phyloP scores from a whole-genome alignment of 495 filamentous ascomycete genomes.

The Venustampulla echinocandica region DNA sequence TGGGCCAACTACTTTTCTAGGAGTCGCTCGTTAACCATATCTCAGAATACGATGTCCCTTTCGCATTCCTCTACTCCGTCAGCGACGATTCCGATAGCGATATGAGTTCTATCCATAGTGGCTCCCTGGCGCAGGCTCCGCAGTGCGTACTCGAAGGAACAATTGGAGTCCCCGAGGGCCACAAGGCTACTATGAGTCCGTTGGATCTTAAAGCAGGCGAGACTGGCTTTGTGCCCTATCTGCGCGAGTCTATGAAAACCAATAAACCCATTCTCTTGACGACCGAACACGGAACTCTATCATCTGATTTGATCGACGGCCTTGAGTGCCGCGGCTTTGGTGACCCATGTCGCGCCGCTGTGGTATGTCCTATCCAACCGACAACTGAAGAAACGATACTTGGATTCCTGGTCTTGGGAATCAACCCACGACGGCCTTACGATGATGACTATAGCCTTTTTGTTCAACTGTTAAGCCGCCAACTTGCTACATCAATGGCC shows the following conservation, averaged over 20 bases:
- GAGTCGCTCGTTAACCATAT: neutral
- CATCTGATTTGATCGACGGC: conserved; percentile 44
- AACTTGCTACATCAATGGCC: conserved; percentile 61
- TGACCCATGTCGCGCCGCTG: conserved; percentile 53
- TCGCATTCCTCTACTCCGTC: conserved; percentile 56
- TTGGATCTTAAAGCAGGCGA: conserved; percentile 52
- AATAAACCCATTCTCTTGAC: conserved; percentile 50
- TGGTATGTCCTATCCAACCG: conserved; percentile 62
- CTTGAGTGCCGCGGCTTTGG: conserved; percentile 56
- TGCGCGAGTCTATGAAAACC: conserved; percentile 57
- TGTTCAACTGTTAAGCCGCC: conserved; percentile 57
- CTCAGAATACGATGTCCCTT: conserved; percentile 49
- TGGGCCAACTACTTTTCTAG: neutral
- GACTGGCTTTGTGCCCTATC: conserved; percentile 56
- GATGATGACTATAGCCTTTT: conserved; percentile 65
- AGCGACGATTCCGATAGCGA: conserved; percentile 42
- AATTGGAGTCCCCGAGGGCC: conserved; percentile 52
- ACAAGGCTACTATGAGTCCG: conserved; percentile 40
- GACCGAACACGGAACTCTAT: conserved; percentile 41
- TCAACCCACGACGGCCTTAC: conserved; percentile 60
- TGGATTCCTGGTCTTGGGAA: conserved; percentile 60
- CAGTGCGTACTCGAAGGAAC: conserved; percentile 51
- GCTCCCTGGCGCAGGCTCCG: conserved; percentile 41
- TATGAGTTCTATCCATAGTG: conserved; percentile 51
- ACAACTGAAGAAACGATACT: conserved; percentile 53